Conservation (phyloP, 192 early-diverging fungal genomes). For the Rhizophagus clarus region DNA sequence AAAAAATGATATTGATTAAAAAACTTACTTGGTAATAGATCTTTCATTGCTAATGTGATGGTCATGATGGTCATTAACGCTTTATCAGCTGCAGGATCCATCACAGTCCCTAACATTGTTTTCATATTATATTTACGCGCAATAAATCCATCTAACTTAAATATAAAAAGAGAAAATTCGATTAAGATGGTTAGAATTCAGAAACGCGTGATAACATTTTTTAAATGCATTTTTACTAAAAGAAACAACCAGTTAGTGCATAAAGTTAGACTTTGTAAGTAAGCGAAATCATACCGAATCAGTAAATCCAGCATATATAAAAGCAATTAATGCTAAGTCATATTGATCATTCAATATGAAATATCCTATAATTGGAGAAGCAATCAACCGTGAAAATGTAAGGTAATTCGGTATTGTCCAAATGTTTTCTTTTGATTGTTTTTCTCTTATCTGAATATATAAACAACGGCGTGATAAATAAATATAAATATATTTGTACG, state of each 20-base stretch:
- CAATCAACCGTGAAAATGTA: slow-evolving; percentile 75
- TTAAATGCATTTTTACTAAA: too few relatives aligned
- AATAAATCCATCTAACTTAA: slow-evolving; percentile 81
- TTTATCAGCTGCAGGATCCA: slow-evolving; percentile 96
- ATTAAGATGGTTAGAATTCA: not conserved
- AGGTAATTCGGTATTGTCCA: slow-evolving; percentile 90
- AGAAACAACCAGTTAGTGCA: too few relatives aligned
- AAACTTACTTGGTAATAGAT: slow-evolving; percentile 69
- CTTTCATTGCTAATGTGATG: slow-evolving; percentile 70
- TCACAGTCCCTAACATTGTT: slow-evolving; percentile 83
- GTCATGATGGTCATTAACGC: slow-evolving; percentile 89
- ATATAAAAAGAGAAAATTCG: not conserved
- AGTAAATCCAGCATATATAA: slow-evolving; percentile 81
- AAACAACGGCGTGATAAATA: not conserved
- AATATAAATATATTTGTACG: not conserved
- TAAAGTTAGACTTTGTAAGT: too few relatives aligned
- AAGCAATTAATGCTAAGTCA: slow-evolving; percentile 69
- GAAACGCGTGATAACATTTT: not conserved
- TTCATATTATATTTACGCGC: slow-evolving; percentile 85
- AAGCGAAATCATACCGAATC: slow-evolving; percentile 69
- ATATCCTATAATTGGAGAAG: slow-evolving; percentile 89
- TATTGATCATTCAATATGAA: slow-evolving; percentile 78
- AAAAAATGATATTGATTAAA: not conserved
- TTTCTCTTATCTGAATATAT: slow-evolving; percentile 9
- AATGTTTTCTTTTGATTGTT: slow-evolving; percentile 68